Base-by-base conservation (phyloP, 306 rosid genomes). In the Casuarina equisetifolia region DNA sequence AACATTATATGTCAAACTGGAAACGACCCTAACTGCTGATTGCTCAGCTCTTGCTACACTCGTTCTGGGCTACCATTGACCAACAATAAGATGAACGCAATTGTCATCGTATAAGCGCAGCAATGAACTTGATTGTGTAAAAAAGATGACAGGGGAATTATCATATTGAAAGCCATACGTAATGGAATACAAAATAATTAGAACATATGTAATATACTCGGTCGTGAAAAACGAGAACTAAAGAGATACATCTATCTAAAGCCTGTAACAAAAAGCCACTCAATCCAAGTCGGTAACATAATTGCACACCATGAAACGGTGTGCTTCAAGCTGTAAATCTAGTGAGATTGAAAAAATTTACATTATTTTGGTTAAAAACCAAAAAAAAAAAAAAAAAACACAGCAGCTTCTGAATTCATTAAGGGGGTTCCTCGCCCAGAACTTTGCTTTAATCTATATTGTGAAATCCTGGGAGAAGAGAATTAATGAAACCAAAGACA, bases 401-500 rank as follows among this genome's bases (percentile, higher is more conserved):
- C 38, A 8, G 32, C 71, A 59, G 66, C 57, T 61, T 72, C 54
- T 64, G 66, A 38, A 35, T 80, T n/a, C 9, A 39, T 59, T 44
- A 70, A 15, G 45, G 2, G 32, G 57, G 68, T 51, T 42, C 42
- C 20, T 71, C 50, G 68, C 70, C 74, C 54, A 74, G 55, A 62
- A 58, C 42, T 66, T 40, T 25, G 55, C 54, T 58, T 82, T 85
- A 92, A 69, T 95, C 99, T 81, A 92, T 85, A 59, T 95, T 90
- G 86, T 92, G 99, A 83, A 95, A 92, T 51, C 97, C 99, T 12
- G 99, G 99, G 66, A 95, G 97, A 58, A 95, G 87, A 55, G 99
- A 92, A 57, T 94, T 91, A 79, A 95, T 91, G 78, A 95, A 95
- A 74, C 99, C 99, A 77, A 95, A 92, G 69, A 95, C 94, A 73